These are phyloP conservation scores for Colletotrichum euphorbiae DNA, from an alignment of 2,329 filamentous ascomycete genomes.

Conservation along the genomic window DNA sequence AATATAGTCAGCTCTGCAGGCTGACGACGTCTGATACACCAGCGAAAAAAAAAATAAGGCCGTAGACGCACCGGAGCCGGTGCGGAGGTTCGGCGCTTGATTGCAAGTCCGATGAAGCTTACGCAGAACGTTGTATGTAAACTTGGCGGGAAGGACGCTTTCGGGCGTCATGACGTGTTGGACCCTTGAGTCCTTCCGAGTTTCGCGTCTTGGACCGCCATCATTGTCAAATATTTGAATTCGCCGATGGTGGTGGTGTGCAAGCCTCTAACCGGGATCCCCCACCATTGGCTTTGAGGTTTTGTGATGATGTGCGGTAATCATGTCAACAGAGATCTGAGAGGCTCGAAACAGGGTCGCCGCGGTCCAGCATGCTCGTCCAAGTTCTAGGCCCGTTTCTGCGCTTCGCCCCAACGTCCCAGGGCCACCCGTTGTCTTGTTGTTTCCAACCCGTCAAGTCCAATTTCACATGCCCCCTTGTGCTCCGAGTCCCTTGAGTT, in stretches of 20 bases:
- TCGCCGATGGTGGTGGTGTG: not conserved
- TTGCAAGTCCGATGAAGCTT: not conserved
- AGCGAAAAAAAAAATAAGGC: not conserved
- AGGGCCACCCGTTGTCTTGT: slow-evolving; percentile 12
- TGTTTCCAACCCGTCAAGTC: slow-evolving; percentile 10
- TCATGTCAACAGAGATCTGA: not conserved
- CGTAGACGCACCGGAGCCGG: slow-evolving; percentile 21
- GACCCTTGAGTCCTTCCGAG: not conserved
- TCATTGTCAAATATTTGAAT: not conserved
- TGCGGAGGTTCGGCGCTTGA: not conserved
- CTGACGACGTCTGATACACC: not conserved
- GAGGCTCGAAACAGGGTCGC: not conserved
- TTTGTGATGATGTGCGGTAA: not conserved
- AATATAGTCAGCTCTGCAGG: slow-evolving; percentile 9
- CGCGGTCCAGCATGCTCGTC: not conserved
- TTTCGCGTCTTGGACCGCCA: not conserved
- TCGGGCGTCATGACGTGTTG: no score
- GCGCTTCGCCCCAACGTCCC: not conserved
- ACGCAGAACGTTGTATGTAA: not conserved
- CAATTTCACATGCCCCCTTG: slow-evolving; percentile 11
- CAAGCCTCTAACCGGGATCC: not conserved
- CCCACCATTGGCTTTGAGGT: not conserved
- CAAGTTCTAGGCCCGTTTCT: not conserved
- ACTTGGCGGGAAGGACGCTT: not conserved
- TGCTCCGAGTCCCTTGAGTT: not conserved